Base-by-base conservation (phyloP, 2,329 filamentous ascomycete species). In the Paradendryphiella salina region DNA sequence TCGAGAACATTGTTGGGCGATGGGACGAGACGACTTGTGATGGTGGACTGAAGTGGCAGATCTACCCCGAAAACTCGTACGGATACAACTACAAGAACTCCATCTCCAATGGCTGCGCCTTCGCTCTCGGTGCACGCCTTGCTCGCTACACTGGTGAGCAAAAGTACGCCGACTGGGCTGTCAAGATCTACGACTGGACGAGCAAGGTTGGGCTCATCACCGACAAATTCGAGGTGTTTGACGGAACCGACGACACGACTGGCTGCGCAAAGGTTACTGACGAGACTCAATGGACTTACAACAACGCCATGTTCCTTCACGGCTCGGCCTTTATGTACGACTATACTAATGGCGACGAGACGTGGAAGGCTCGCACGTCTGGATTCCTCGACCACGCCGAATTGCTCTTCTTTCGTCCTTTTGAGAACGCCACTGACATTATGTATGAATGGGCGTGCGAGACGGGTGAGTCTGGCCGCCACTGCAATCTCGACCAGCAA, bases 21-120 rank as follows among this genome's bases (percentile, higher is more conserved):
- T 94, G 90, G 90, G 85, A 92, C 67, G 79, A 75, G 0, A 75
- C 77, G 0, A 73, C 76, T 32, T 95, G 90, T 64, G 79, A 78
- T 20, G 90, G 90, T 53, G 90, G 90, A 4, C 75, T 94, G 38
- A 79, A 84, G 49, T 93, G 89, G 89, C 90, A 96, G 76, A 90
- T 96, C 60, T 92, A 86, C 70, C 75, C 81, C 1, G 83, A 82
- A 62, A 93, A 95, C 68, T 85, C 85, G 55, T 67, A 69, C 36
- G 90, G 90, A 11, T 86, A 91, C 69, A 80, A 84, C 65, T 94
- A 95, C 81, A 94, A 92, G 74, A 93, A 93, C 75, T 81, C 85
- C 13, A 83, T 92, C 61, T 86, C 85, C 54, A 94, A 94, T 70
- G 89, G 88, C 34, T 86, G 85, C n/a, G 84, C 94, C 68, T 92